Evolutionary conservation across 2,329 filamentous ascomycete species (phyloP).

Genomic region (Talaromyces funiculosus): DNA sequence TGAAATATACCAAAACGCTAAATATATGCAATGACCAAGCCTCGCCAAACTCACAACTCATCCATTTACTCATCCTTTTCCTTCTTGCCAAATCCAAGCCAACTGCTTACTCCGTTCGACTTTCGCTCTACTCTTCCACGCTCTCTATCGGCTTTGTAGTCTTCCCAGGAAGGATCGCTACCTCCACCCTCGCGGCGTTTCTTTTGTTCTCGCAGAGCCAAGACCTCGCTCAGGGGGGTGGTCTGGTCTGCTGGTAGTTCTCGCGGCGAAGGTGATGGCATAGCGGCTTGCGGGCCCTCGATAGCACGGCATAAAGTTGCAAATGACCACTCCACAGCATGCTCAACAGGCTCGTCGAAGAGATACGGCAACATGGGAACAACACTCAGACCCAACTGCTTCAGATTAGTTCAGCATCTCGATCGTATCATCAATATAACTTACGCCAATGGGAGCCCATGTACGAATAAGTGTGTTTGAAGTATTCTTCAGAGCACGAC

Average conservation of each 20-base stretch:
- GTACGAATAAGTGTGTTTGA: slow-evolving; percentile 73
- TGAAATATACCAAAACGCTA: background rate
- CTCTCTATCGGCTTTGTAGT: slow-evolving; percentile 27
- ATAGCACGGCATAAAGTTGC: slow-evolving; percentile 71
- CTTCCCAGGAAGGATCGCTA: slow-evolving; percentile 26
- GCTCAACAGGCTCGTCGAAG: slow-evolving; percentile 89
- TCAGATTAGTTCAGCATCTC: background rate
- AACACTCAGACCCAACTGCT: slow-evolving; percentile 58
- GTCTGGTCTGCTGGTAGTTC: slow-evolving; percentile 15
- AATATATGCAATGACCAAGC: background rate
- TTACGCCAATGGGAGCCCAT: slow-evolving; percentile 85
- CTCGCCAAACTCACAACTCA: background rate
- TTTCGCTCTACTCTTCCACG: slow-evolving; percentile 25
- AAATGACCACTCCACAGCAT: slow-evolving; percentile 85
- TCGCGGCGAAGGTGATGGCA: slow-evolving; percentile 24
- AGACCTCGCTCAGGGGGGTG: slow-evolving; percentile 20
- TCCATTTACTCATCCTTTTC: slow-evolving; percentile 13
- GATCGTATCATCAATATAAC: slow-evolving; percentile 27
- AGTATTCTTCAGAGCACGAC: slow-evolving; percentile 72
- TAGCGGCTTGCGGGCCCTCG: slow-evolving; percentile 58
- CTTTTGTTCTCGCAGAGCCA: slow-evolving; percentile 20
- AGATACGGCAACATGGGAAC: slow-evolving; percentile 79
- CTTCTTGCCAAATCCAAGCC: slow-evolving; percentile 16
- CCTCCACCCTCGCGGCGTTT: slow-evolving; percentile 13
- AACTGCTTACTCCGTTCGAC: slow-evolving; percentile 18